phyloP scores from a whole-genome alignment of 306 rosid genomes.

The Begonia peltatifolia region DNA sequence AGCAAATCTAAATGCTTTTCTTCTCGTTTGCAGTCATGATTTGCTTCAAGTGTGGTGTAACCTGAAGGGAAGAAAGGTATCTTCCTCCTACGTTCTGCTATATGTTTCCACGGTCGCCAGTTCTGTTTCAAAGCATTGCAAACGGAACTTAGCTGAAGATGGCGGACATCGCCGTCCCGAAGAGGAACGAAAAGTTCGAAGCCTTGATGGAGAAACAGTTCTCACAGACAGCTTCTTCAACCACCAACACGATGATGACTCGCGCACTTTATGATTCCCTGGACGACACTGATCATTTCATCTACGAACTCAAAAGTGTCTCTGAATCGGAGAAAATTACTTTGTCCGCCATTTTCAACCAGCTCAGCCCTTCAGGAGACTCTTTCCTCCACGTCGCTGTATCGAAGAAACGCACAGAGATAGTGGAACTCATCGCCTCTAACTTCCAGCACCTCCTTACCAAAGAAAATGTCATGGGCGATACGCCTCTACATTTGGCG shows the following conservation, averaged over 20 bases:
- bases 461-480: background rate
- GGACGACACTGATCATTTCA: background rate
- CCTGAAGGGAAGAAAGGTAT: too few species aligned
- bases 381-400: background rate
- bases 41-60: too few species aligned
- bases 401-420: background rate
- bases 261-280: background rate
- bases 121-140: too few species aligned
- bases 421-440: background rate
- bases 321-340: background rate
- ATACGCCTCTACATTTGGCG: slow-evolving; percentile 3
- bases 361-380: background rate
- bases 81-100: too few species aligned
- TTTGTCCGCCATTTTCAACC: background rate
- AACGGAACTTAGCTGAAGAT: background rate
- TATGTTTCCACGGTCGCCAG: too few species aligned
- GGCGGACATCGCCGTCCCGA: background rate
- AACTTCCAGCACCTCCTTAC: background rate
- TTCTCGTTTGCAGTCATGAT: too few species aligned
- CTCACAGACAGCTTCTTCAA: background rate
- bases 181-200: background rate
- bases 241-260: background rate
- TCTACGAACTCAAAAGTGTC: background rate
- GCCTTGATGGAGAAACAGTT: background rate
- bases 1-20: too few species aligned